Evolutionary conservation across 139 green algal genomes (phyloP), one percentile per base, ranked within the genome.

Genomic region (Picochlorum sp.): DNA sequence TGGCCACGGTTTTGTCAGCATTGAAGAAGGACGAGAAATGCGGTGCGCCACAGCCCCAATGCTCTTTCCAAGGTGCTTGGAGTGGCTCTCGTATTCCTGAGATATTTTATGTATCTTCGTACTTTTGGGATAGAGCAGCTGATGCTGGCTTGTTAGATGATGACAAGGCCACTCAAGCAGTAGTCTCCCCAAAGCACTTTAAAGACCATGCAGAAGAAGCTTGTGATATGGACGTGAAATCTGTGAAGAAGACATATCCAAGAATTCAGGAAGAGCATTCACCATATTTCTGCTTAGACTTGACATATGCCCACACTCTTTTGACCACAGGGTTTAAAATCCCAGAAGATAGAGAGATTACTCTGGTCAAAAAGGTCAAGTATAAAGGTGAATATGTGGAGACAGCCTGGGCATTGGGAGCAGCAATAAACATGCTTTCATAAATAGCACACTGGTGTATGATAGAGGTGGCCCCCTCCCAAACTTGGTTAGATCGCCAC

Each of bases 41-140:
- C 59, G 75, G 72, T 23, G 75, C 75, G 23, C 72, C 74, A 16
- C 69, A 92, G 80, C 65, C 78, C 5, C 63, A 93, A 64, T 98
- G 93, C 77, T 86, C 84, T 4, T 98, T 98, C 71, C 84, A 81
- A 52, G 93, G 93, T 30, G 88, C 84, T 0, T 98, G 93, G 93
- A 76, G 81, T 6, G 91, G 81, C 66, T 31, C 54, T 34, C 18
- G 60, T 34, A 34, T 76, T 69, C 44, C 72, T 11, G 65, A 78
- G 6, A 62, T 66, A 11, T 87, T 97, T 67, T 98, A 95, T 54
- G 72, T 97, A n/a, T 92, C 84, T 44, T 96, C 87, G 24, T 98
- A 97, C 80, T 96, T 98, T 74, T 98, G 88, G 81, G 94, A 98
- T 81, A 63, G 82, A 7, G 87, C 81, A 30, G 56, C 67, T 3